Conservation (phyloP, 31 red algal species). For the Porphyra umbilicalis region DNA sequence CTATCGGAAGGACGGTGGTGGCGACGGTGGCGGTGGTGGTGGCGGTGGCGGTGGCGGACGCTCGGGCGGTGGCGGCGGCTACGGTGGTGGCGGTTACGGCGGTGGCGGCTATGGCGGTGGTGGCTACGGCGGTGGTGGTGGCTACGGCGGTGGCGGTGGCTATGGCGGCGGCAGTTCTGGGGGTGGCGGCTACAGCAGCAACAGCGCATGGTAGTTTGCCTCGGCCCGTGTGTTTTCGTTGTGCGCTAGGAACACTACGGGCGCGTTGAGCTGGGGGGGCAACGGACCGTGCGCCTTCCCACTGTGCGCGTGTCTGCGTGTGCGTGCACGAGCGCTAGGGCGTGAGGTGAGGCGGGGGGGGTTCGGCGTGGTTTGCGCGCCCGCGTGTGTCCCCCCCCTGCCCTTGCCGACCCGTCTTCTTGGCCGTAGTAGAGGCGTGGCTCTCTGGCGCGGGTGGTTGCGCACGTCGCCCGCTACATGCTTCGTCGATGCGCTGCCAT, state of each 20-base stretch:
- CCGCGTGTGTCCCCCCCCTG: too few relatives aligned
- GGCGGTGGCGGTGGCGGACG: slow-evolving; percentile 24
- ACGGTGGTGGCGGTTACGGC: slow-evolving; percentile 18
- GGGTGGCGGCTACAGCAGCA: neutral
- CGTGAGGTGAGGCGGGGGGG: too few relatives aligned
- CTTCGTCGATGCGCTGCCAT: too few relatives aligned
- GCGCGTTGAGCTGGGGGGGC: neutral
- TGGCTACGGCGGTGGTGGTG: slow-evolving; percentile 24
- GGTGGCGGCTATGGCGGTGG: slow-evolving; percentile 22
- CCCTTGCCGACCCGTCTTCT: too few relatives aligned
- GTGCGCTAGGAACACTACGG: neutral
- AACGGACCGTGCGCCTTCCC: neutral
- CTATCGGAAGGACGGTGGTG: slow-evolving; percentile 60
- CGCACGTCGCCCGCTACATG: too few relatives aligned
- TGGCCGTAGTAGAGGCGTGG: too few relatives aligned
- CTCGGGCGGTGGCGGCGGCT: slow-evolving; percentile 17
- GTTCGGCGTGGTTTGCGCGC: neutral
- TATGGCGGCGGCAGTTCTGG: neutral
- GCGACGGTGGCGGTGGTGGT: slow-evolving; percentile 12
- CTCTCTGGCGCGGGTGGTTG: too few relatives aligned
- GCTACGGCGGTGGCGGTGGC: neutral
- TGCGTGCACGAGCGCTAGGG: neutral
- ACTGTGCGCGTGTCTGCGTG: neutral
- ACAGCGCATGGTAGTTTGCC: neutral
- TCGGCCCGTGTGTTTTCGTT: neutral